phyloP scores from a whole-genome alignment of 106 monocot species.

The Allium cepa region DNA sequence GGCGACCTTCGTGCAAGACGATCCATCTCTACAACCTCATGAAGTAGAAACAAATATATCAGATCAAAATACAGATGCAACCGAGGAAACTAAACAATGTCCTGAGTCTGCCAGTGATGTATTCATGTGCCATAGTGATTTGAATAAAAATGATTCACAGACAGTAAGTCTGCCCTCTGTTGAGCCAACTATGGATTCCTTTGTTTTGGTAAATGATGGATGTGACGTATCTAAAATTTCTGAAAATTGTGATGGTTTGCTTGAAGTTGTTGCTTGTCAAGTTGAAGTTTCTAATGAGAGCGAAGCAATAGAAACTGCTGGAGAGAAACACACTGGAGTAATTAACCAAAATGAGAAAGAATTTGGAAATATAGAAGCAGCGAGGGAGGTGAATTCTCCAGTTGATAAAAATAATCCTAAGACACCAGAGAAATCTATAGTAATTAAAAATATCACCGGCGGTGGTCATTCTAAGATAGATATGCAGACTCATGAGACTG shows the following conservation, averaged over 20 bases:
- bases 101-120: too few relatives aligned
- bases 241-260: conserved; percentile 48
- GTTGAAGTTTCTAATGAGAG: conserved; percentile 23
- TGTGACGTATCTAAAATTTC: conserved; percentile 17
- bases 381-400: conserved; percentile 6
- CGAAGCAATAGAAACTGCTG: neutral
- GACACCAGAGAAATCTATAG: neutral
- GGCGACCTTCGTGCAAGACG: conserved; percentile 6
- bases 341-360: conserved; percentile 3
- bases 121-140: too few relatives aligned
- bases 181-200: conserved; percentile 10
- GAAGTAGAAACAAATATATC: conserved; percentile 14
- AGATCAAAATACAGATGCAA: conserved; percentile 9
- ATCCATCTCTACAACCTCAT: conserved; percentile 12
- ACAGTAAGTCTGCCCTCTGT: neutral
- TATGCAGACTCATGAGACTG: conserved; percentile 2
- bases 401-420: conserved; percentile 4
- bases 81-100: neutral
- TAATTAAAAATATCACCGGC: neutral
- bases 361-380: neutral
- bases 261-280: conserved; percentile 43
- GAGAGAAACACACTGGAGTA: neutral
- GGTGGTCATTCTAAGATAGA: neutral
- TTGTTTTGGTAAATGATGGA: conserved; percentile 13
- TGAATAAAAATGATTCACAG: too few relatives aligned